Evolutionary conservation across 2,329 filamentous ascomycete genomes (phyloP), one percentile per base, ranked within the genome.

Genomic region (Cordyceps militaris): DNA sequence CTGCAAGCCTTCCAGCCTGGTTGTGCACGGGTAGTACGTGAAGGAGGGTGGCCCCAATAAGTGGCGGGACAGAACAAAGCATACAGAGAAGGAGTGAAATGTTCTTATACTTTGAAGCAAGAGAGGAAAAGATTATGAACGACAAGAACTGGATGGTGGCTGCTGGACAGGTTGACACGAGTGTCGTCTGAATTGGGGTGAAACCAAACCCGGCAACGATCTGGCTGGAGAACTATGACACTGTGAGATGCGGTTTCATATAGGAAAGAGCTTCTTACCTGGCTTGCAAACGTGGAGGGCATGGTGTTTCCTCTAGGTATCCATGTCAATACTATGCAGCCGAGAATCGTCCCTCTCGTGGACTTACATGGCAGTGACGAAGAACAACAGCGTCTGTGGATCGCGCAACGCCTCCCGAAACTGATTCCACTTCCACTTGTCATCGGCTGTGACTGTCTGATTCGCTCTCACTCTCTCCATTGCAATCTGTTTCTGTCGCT

Each of bases 401-500:
- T 52, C 49, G 34, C 49, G 24, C 4, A 59, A 32, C 7, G 60
- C 57, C 54, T 59, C 57, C 54, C 49, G 59, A 16, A 61, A 61
- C 44, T 59, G 60, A 24, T 32, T 13, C 60, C 60, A 61, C 34
- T 56, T 61, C 57, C 60, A 61, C 16, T 30, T 44, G 23, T 59
- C 55, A 44, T 61, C 54, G 4, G 54, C 40, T 9, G 60, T 59
- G 14, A 61, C 60, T 10, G 57, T 59, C 19, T 56, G 40, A 26
- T 53, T 53, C 9, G 26, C 5, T 28, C 50, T 34, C 50, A 53
- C 50, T 21, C 50, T 24, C 34, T 42, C 50, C 26, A 63, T 57
- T 9, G 61, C 51, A n/a, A 61, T 24, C 30, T 62, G 58, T 34
- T 56, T 59, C 48, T 66, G 26, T 21, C 49, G 49, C 19, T 52